These are phyloP conservation scores for Porphyrellus cyaneotinctus DNA, from an alignment of 768 basidiomycete species.

Conservation along the genomic window DNA sequence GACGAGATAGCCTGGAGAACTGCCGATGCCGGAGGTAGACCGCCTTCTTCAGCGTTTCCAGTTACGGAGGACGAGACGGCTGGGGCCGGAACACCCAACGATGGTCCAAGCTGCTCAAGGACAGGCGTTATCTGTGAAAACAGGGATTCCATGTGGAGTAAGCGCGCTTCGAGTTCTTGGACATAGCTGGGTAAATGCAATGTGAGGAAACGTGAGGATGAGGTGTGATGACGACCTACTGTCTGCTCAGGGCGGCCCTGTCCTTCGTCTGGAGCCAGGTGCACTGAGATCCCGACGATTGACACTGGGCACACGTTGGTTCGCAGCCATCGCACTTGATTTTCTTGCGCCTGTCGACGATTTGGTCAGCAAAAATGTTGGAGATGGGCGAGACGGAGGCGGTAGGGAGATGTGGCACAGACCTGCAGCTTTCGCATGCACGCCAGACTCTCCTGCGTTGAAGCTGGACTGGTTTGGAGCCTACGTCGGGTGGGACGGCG, in stretches of 20 bases:
- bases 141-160: constrained; percentile 85
- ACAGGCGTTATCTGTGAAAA: constrained; percentile 79
- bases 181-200: constrained; percentile 60
- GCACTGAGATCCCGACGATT: constrained; percentile 69
- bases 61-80: constrained; percentile 28
- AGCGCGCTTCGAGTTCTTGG: constrained; percentile 83
- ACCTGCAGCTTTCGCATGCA: constrained; percentile 89
- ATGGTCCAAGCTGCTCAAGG: constrained; percentile 66
- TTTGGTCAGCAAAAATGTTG: constrained; percentile 15
- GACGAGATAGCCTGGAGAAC: constrained; percentile 36
- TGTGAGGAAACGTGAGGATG: constrained; percentile 15
- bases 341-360: constrained; percentile 70
- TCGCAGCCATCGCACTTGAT: constrained; percentile 90
- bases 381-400: constrained; percentile 8
- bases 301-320: constrained; percentile 81
- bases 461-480: constrained; percentile 69
- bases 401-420: constrained; percentile 26
- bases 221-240: constrained; percentile 48
- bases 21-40: constrained; percentile 25
- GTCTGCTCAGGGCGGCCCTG: constrained; percentile 83
- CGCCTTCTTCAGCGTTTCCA: constrained; percentile 10
- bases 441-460: constrained; percentile 82
- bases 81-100: constrained; percentile 40
- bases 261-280: constrained; percentile 92
- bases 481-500: constrained; percentile 44